Percentiles rank a stretch among this genome's conserved stretches.
Evolutionary conservation across 345 rosid species (phyloP).

Genomic region (Zanthoxylum bungeanum): DNA sequence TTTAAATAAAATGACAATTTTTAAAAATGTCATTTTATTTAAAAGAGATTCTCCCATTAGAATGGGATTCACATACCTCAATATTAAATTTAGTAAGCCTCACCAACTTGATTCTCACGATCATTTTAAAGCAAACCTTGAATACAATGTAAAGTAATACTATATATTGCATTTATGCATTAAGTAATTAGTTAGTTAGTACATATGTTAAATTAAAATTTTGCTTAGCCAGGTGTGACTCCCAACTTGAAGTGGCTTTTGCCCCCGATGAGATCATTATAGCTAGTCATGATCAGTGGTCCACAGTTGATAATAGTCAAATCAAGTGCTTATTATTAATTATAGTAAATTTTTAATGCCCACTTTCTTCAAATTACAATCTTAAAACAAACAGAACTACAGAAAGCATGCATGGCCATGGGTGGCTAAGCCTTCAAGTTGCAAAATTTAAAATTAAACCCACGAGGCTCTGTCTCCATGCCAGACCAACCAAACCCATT

Average conservation of each 20-base stretch:
- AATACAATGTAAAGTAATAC: too few relatives aligned
- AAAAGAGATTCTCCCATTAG: too few relatives aligned
- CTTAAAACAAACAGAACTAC: neutral
- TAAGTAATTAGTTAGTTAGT: too few relatives aligned
- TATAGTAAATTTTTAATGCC: neutral
- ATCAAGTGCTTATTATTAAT: neutral
- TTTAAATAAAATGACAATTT: too few relatives aligned
- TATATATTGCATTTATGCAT: too few relatives aligned
- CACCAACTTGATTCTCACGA: too few relatives aligned
- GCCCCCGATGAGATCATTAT: neutral
- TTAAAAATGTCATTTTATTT: too few relatives aligned
- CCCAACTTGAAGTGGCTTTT: neutral
- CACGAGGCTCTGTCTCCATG: slow-evolving; percentile 11
- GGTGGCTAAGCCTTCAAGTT: slow-evolving; percentile 5
- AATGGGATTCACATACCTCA: too few relatives aligned
- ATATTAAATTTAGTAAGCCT: too few relatives aligned
- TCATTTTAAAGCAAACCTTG: too few relatives aligned
- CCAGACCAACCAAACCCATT: neutral
- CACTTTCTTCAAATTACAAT: neutral
- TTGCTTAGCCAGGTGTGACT: too few relatives aligned
- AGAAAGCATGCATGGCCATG: neutral
- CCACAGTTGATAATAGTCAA: neutral
- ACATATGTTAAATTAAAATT: too few relatives aligned
- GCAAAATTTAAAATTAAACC: slow-evolving; percentile 6
- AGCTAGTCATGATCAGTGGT: neutral